phyloP scores from a whole-genome alignment of 306 rosid genomes.

The Vigna hirtella region DNA sequence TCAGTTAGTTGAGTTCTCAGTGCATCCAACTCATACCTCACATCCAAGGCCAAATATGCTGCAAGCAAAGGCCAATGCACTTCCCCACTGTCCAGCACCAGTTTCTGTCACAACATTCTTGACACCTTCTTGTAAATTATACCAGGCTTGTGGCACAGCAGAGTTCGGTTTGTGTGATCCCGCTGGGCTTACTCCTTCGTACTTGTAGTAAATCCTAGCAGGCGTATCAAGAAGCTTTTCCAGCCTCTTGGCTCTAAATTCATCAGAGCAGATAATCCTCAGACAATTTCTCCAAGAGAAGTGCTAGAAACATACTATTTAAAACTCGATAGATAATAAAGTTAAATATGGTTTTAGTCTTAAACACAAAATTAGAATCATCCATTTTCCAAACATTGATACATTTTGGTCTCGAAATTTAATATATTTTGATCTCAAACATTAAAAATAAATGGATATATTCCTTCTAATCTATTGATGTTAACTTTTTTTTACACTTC shows the following conservation, averaged over 20 bases:
- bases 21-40: conserved; percentile 60
- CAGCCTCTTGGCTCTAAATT: conserved; percentile 86
- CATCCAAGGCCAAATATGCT: conserved; percentile 88
- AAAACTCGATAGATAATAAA: too few species aligned
- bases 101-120: conserved; percentile 95
- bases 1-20: not conserved
- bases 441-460: too few species aligned
- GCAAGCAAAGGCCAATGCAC: conserved; percentile 91
- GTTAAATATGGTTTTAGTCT: too few species aligned
- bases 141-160: conserved; percentile 96
- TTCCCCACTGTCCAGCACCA: conserved; percentile 99
- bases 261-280: conserved; percentile 23
- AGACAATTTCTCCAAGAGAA: not conserved
- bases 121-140: conserved; percentile 81
- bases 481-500: too few species aligned
- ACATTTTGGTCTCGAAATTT: too few species aligned
- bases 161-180: conserved; percentile 97
- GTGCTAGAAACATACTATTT: not conserved
- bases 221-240: conserved; percentile 94
- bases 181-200: conserved; percentile 95
- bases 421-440: too few species aligned
- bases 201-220: conserved; percentile 93
- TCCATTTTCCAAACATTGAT: too few species aligned
- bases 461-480: too few species aligned
- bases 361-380: too few species aligned